Evolutionary conservation across 75 land plant genomes (phyloP).

Genomic region (Sequoiadendron giganteum): DNA sequence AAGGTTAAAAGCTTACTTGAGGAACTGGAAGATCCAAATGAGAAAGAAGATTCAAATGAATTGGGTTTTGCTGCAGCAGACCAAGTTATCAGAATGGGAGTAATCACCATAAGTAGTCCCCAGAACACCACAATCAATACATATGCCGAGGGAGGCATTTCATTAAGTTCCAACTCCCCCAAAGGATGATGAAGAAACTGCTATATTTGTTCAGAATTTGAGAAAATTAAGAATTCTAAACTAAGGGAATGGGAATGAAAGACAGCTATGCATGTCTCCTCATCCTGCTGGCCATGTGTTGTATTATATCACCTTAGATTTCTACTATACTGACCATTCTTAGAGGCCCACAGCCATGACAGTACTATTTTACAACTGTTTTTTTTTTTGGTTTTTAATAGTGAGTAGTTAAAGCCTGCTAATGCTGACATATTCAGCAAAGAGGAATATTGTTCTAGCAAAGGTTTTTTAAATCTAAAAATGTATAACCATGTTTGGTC

Average conservation of each 20-base stretch:
- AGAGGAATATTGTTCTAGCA: neutral
- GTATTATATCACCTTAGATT: neutral
- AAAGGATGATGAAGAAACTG: neutral
- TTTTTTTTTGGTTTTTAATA: neutral
- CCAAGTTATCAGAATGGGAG: conserved; percentile 40
- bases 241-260: neutral
- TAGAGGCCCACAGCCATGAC: neutral
- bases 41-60: neutral
- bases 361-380: neutral
- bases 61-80: conserved; percentile 26
- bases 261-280: neutral
- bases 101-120: conserved; percentile 43
- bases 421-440: neutral
- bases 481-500: neutral
- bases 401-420: neutral
- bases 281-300: conserved; percentile 12
- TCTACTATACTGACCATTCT: no score
- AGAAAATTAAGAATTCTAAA: neutral
- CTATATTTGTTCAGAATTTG: neutral
- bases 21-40: neutral
- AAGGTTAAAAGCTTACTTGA: neutral
- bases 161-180: neutral
- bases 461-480: neutral
- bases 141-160: conserved; percentile 29
- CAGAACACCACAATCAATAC: conserved; percentile 46